Percentiles rank a stretch among this genome's conserved stretches.
Evolutionary conservation across 306 rosid species (phyloP).

Genomic region (Casuarina cunninghamiana): DNA sequence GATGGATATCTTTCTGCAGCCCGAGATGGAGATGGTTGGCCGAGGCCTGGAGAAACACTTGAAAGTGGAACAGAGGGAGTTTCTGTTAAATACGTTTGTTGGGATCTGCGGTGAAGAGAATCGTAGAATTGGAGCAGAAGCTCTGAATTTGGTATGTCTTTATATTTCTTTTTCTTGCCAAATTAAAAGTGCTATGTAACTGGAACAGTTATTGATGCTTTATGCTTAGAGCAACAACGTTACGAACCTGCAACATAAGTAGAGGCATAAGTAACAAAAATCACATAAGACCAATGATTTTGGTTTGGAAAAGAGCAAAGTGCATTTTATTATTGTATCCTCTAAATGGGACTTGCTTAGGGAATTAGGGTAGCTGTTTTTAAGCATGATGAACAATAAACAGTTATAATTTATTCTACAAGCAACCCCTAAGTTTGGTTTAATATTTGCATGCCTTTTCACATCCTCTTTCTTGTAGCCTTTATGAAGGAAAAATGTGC

Average conservation of each 20-base stretch:
- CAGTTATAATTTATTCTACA: no score
- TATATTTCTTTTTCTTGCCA: conserved; percentile 2
- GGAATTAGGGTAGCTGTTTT: not conserved
- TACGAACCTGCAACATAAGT: not conserved
- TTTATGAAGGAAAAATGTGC: no score
- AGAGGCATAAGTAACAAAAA: not conserved
- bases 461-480: no score
- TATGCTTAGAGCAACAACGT: not conserved
- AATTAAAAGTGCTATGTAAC: not conserved
- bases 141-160: conserved; percentile 73
- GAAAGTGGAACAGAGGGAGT: conserved; percentile 69
- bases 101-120: conserved; percentile 63
- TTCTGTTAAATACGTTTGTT: conserved; percentile 62
- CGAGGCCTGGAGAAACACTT: conserved; percentile 78
- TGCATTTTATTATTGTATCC: no score
- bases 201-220: not conserved
- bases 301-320: not conserved
- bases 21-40: conserved; percentile 97
- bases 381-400: not conserved
- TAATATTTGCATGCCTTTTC: no score
- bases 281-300: not conserved
- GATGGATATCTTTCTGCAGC: conserved; percentile 43
- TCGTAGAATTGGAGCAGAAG: conserved; percentile 69
- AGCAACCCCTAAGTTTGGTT: no score
- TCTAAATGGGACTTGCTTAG: not conserved